Evolutionary conservation across 2,329 filamentous ascomycete species (phyloP), one percentile per base, ranked within the genome.

Genomic region (Diplocarpon mali): DNA sequence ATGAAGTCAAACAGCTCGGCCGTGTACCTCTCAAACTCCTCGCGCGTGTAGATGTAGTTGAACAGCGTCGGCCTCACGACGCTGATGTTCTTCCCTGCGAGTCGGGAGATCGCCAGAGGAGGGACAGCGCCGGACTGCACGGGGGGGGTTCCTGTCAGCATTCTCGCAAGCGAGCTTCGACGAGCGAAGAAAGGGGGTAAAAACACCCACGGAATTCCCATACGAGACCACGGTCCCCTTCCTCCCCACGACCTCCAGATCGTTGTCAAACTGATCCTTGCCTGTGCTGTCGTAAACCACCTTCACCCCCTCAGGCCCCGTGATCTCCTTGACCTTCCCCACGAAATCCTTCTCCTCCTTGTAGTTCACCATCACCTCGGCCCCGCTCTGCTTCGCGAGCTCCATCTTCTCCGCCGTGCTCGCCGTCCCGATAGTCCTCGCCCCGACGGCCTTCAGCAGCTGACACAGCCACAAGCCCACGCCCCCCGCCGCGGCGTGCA

Each of bases 281-380:
- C 88, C 89, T 2, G 95, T 85, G 5, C 85, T 84, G 61, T 95
- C 88, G 60, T 87, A 93, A 24, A 94, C 82, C 9, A 81, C 86
- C 51, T 78, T 75, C 2, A 83, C 80, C 7, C 89, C 89, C 48
- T 78, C 67, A 0, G 82, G 82, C 2, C 70, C 75, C 0, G 87
- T 95, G 39, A 85, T 78, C 60, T 83, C 73, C 56, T 72, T 68
- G 5, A 86, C 79, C 60, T 74, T 70, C 31, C 62, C 64, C 45
- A 74, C 73, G 17, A 82, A 67, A 46, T 75, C 69, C 50, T 73
- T 70, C 38, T 80, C 78, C 28, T 67, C 63, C 35, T 64, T 64
- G 53, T 88, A 90, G 61, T 85, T 81, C 54, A 95, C 71, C 45
- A 82, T 67, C 53, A 80, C 78, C 56, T 80, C 75, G 0, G 85